Conservation (phyloP, 495 filamentous ascomycete genomes). For the Aspergillus sclerotioniger region DNA sequence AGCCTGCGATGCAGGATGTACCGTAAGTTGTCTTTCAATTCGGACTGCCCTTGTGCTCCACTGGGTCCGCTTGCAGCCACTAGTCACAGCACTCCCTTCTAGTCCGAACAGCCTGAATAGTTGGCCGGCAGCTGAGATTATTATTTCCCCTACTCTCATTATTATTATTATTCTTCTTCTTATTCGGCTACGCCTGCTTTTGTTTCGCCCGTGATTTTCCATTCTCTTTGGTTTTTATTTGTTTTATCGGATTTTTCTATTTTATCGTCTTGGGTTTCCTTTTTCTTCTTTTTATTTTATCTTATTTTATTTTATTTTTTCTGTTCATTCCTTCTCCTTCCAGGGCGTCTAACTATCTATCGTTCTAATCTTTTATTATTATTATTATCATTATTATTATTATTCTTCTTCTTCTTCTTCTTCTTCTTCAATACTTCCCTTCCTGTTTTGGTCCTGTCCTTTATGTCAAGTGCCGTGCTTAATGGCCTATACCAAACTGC, state of each 20-base stretch:
- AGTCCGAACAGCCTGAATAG: constrained; percentile 30
- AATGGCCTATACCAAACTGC: constrained; percentile 4
- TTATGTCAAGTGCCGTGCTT: constrained; percentile 1
- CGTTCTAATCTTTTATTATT: too few species aligned
- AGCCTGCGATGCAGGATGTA: constrained; percentile 45
- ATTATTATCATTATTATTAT: neutral
- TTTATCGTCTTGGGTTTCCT: constrained; percentile 22
- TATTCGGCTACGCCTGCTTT: constrained; percentile 5
- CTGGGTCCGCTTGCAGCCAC: constrained; percentile 33
- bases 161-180: neutral
- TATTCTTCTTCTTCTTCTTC: neutral
- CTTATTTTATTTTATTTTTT: constrained; percentile 3
- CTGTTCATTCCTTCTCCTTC: neutral
- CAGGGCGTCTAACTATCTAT: too few species aligned
- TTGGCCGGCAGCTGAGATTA: neutral
- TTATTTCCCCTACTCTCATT: constrained; percentile 10
- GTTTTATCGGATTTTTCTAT: constrained; percentile 18
- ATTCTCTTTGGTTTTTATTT: neutral
- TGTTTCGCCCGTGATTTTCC: constrained; percentile 6
- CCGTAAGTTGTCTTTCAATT: constrained; percentile 50
- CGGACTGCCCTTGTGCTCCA: constrained; percentile 37
- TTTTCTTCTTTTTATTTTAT: constrained; percentile 15
- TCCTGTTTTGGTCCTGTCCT: neutral
- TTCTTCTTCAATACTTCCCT: constrained; percentile 2
- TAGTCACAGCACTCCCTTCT: constrained; percentile 39